Evolutionary conservation across 768 basidiomycete species (phyloP).

Genomic region (Mycena indigotica): DNA sequence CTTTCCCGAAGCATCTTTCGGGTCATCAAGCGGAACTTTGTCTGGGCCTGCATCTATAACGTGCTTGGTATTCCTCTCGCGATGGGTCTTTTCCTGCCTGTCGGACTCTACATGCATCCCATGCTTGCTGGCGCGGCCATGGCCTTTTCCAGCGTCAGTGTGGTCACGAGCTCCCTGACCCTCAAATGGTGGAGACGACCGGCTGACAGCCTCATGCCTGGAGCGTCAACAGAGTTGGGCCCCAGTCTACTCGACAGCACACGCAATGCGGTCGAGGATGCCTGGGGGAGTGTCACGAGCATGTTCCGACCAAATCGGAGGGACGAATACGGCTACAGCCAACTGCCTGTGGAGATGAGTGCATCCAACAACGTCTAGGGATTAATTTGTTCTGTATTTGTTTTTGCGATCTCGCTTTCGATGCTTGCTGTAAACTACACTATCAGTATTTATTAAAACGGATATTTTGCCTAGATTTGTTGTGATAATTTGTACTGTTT

Average conservation of each 20-base stretch:
- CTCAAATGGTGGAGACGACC: constrained; percentile 86
- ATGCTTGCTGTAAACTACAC: neutral
- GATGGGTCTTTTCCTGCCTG: constrained; percentile 94
- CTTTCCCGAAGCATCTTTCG: constrained; percentile 86
- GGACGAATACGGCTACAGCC: constrained; percentile 60
- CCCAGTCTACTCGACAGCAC: constrained; percentile 53
- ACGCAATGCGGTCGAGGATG: constrained; percentile 42
- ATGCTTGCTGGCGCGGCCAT: constrained; percentile 99
- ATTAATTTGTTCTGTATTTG: neutral
- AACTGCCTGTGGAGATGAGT: constrained; percentile 71
- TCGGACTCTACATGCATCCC: constrained; percentile 91
- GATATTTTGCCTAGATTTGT: neutral
- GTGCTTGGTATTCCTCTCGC: constrained; percentile 92
- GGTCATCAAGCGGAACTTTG: constrained; percentile 88
- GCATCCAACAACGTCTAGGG: constrained; percentile 20
- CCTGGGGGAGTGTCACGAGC: constrained; percentile 41
- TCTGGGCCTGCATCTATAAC: constrained; percentile 97
- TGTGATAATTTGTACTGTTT: neutral
- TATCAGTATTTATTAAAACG: neutral
- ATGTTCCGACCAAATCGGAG: constrained; percentile 43
- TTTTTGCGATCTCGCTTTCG: neutral
- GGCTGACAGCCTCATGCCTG: constrained; percentile 68
- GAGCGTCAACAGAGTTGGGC: constrained; percentile 41
- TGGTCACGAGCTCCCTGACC: constrained; percentile 86
- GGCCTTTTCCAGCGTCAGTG: constrained; percentile 96